Evolutionary conservation across 495 filamentous ascomycete genomes (phyloP).

Genomic region (Lasiosphaeris hirsuta): DNA sequence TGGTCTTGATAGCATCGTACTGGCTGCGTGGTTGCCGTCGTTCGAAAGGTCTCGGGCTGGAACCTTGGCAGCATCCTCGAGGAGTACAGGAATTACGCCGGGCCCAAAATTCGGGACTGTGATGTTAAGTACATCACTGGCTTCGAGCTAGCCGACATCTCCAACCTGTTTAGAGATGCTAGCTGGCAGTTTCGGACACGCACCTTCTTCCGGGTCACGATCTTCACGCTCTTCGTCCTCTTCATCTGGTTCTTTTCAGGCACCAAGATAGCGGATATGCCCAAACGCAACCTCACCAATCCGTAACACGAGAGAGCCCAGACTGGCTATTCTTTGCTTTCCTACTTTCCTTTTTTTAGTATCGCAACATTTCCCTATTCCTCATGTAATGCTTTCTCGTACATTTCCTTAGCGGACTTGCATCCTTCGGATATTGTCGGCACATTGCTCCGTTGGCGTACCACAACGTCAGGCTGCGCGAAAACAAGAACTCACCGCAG

Average conservation of each 20-base stretch:
- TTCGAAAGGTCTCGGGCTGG: slow-evolving; percentile 66
- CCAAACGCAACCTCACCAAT: slow-evolving; percentile 7
- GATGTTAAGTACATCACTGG: slow-evolving; percentile 49
- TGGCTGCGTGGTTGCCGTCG: slow-evolving; percentile 70
- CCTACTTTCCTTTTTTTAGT: not conserved
- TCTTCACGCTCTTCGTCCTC: slow-evolving; percentile 26
- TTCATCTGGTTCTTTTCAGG: slow-evolving; percentile 28
- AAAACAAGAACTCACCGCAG: not conserved
- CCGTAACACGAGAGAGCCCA: not conserved
- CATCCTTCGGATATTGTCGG: not conserved
- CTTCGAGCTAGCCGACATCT: slow-evolving; percentile 34
- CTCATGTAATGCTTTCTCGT: not conserved
- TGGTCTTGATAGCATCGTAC: slow-evolving; percentile 65
- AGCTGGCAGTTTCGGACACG: slow-evolving; percentile 14
- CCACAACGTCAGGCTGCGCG: not conserved
- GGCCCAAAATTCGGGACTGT: slow-evolving; percentile 56
- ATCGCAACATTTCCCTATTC: not conserved
- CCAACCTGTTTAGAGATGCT: slow-evolving; percentile 21
- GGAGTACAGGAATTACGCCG: slow-evolving; percentile 68
- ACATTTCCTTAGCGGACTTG: not conserved
- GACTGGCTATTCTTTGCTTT: not conserved
- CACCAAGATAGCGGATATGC: slow-evolving; percentile 6
- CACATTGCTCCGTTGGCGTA: not conserved
- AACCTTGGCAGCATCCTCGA: slow-evolving; percentile 50
- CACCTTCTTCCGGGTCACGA: slow-evolving; percentile 24